Evolutionary conservation across 2,329 filamentous ascomycete genomes (phyloP).

Genomic region (Aureobasidium sp.): DNA sequence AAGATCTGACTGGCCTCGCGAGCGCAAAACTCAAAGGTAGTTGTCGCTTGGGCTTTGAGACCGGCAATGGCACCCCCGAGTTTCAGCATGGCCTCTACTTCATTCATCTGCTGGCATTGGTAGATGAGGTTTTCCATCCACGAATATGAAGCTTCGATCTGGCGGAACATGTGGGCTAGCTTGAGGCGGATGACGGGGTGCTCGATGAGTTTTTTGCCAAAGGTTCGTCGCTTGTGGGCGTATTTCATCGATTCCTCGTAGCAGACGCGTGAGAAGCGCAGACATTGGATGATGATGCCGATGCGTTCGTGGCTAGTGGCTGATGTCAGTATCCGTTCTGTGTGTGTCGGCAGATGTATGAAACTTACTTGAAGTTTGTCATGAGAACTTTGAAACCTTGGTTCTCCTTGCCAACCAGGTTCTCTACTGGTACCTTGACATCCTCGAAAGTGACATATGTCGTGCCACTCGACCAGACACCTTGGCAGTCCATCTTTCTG

Average conservation of each 20-base stretch:
- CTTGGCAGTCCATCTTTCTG: constrained; percentile 95
- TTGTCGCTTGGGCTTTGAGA: constrained; percentile 87
- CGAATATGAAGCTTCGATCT: constrained; percentile 93
- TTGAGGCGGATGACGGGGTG: constrained; percentile 97
- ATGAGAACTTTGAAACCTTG: constrained; percentile 98
- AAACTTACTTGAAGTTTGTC: constrained; percentile 68
- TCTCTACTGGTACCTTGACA: constrained; percentile 98
- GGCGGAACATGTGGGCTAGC: constrained; percentile 94
- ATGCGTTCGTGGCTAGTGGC: constrained; percentile 96
- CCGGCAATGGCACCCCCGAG: constrained; percentile 90
- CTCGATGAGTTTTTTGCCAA: constrained; percentile 92
- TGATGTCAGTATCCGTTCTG: constrained; percentile 41
- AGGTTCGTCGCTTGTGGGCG: constrained; percentile 92
- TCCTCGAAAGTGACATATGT: constrained; percentile 98
- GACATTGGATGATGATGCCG: constrained; percentile 94
- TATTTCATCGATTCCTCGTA: constrained; percentile 96
- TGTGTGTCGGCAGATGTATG: constrained; percentile 55
- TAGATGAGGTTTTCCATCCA: constrained; percentile 95
- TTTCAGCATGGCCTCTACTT: constrained; percentile 91
- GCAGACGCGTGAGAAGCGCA: constrained; percentile 93
- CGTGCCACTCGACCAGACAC: constrained; percentile 90
- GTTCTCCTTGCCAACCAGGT: constrained; percentile 95
- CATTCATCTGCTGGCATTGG: constrained; percentile 87
- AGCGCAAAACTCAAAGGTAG: constrained; percentile 96
- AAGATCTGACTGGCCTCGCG: constrained; percentile 97